Evolutionary conservation across 352 stramenopile genomes (phyloP).

Genomic region (Blastocystis sp.): DNA sequence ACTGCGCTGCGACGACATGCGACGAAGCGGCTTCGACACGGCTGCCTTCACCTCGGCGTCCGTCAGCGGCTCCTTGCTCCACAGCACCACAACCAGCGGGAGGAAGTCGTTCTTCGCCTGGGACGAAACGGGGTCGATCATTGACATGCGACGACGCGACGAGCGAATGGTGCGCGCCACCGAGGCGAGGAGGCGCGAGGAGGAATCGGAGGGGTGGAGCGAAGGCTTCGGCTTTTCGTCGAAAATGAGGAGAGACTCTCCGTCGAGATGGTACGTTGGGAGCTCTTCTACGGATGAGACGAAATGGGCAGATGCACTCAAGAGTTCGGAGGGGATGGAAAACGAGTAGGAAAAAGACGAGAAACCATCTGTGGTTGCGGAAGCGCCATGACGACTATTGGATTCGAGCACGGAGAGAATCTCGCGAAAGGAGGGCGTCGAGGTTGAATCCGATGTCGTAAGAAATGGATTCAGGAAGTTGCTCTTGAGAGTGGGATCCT

Average conservation of each 20-base stretch:
- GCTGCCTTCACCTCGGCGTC: background rate
- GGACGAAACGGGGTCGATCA: background rate
- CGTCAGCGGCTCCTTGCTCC: background rate
- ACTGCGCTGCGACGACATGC: background rate
- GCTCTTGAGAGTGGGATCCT: slow-evolving; percentile 46
- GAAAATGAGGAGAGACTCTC: slow-evolving; percentile 35
- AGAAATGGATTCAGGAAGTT: slow-evolving; percentile 60
- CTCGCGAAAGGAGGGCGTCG: background rate
- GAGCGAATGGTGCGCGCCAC: background rate
- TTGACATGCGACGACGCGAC: too few species aligned
- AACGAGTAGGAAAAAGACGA: slow-evolving; percentile 19
- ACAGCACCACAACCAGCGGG: slow-evolving; percentile 38
- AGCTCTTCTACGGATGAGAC: slow-evolving; percentile 34
- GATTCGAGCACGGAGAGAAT: background rate
- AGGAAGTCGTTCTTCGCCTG: background rate
- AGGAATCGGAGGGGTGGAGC: slow-evolving; percentile 9
- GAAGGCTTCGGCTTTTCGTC: background rate
- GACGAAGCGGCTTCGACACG: background rate
- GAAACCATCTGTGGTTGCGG: background rate
- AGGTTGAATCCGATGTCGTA: background rate
- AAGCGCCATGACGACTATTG: background rate
- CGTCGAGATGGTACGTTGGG: slow-evolving; percentile 30
- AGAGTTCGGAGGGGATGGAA: background rate
- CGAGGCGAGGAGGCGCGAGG: slow-evolving; percentile 5
- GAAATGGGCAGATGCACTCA: background rate